A percentile compares a stretch with the other conserved stretches of the same genome.
Evolutionary conservation across 1,139 yeast genomes (phyloP).

Genomic region (Protomyces inundatus): DNA sequence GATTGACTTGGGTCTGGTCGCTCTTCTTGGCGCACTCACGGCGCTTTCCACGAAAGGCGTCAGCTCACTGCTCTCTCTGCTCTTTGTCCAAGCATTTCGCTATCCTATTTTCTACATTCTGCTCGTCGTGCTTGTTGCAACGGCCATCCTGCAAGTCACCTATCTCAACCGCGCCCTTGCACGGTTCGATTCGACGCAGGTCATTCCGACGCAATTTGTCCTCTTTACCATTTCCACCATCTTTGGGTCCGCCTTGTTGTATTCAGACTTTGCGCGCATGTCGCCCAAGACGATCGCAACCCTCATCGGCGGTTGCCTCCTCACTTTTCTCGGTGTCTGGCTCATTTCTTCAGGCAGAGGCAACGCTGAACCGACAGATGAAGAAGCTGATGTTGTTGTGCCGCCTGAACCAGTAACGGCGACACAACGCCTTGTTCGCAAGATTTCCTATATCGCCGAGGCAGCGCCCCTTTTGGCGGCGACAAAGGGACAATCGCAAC

Average conservation of each 20-base stretch:
- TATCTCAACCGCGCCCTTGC: constrained; percentile 42
- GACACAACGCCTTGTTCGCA: not conserved
- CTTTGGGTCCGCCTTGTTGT: constrained; percentile 43
- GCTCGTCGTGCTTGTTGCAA: constrained; percentile 37
- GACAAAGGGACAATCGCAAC: not conserved
- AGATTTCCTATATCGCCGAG: constrained; percentile 14
- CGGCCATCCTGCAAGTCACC: constrained; percentile 43
- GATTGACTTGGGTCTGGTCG: constrained; percentile 41
- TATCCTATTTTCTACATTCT: constrained; percentile 39
- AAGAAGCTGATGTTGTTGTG: not conserved
- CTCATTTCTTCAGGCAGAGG: constrained; percentile 36
- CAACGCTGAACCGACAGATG: not conserved
- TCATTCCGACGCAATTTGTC: constrained; percentile 47
- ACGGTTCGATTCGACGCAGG: constrained; percentile 42
- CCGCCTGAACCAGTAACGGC: not conserved
- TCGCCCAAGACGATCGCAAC: constrained; percentile 33
- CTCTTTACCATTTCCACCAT: constrained; percentile 45
- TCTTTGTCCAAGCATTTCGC: constrained; percentile 35
- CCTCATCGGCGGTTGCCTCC: constrained; percentile 40
- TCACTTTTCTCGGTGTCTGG: constrained; percentile 45
- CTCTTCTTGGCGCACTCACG: constrained; percentile 46
- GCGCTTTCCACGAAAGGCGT: constrained; percentile 45
- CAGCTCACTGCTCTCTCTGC: constrained; percentile 39
- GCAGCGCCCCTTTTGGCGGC: constrained; percentile 9
- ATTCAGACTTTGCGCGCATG: constrained; percentile 41